Evolutionary conservation across 2,329 filamentous ascomycete genomes (phyloP), one percentile per base, ranked within the genome.

Genomic region (Ophiostoma perfectum): DNA sequence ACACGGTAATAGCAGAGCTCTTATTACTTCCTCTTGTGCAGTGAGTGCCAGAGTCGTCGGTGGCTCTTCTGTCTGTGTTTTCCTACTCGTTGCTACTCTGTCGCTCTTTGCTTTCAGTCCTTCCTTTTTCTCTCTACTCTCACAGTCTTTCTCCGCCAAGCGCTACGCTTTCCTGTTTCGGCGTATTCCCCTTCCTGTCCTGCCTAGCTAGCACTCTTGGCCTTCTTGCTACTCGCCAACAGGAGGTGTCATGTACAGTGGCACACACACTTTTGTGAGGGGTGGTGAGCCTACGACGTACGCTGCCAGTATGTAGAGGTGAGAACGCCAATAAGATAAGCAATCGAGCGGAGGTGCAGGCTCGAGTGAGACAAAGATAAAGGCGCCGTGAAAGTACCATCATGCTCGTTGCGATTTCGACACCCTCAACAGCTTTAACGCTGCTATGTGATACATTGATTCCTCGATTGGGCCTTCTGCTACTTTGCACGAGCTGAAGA

Each of bases 141-240:
- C 14, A 8, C n/a, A 55, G 3, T 55, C 45, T 55, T 55, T 44
- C 41, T 41, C 41, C 41, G 9, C 47, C 45, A 4, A 41, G 45
- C 64, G 64, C 47, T n/a, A 38, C 49, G 64, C 45, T 66, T 66
- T 69, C 67, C 65, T 66, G 58, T 66, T 69, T 66, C 45, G 65
- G 63, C 41, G 42, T 16, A 14, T n/a, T 49, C 47, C 42, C 62
- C 42, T 63, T 55, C n/a, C 5, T 36, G 47, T 58, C 49, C 42
- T 42, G 66, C 12, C 66, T 9, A 64, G 18, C 27, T 27, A 2
- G n/a, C 49, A 55, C 27, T 27, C 49, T 55, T 55, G 49, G 49
- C 18, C 18, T 11, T 55, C 6, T 55, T 47, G 8, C 8, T 36
- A 27, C 27, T 55, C 49, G 49, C 49, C n/a, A 47, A 2, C 49